Evolutionary conservation across 352 stramenopile genomes (phyloP).

Genomic region (Globisporangium echinulatum): DNA sequence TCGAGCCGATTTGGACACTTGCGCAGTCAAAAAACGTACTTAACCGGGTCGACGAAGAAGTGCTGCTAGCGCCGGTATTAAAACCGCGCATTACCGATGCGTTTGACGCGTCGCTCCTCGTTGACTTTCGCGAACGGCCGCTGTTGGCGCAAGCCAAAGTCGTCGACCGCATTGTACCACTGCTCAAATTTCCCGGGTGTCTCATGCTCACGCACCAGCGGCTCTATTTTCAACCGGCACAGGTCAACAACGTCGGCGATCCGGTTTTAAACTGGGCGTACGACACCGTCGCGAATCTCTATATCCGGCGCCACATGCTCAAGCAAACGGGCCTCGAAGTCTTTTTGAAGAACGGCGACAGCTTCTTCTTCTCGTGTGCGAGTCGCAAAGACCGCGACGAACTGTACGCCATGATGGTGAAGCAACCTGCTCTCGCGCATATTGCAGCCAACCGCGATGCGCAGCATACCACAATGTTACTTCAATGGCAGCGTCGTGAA

Average conservation of each 20-base stretch:
- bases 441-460: constrained; percentile 54
- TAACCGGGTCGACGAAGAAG: constrained; percentile 85
- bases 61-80: constrained; percentile 68
- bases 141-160: constrained; percentile 65
- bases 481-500: constrained; percentile 75
- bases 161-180: constrained; percentile 85
- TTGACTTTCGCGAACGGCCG: constrained; percentile 87
- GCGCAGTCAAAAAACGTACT: constrained; percentile 59
- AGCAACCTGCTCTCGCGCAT: constrained; percentile 59
- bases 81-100: constrained; percentile 54
- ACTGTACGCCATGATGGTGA: constrained; percentile 81
- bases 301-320: constrained; percentile 87
- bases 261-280: constrained; percentile 84
- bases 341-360: constrained; percentile 61
- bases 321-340: constrained; percentile 86
- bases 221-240: constrained; percentile 90
- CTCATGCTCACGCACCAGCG: constrained; percentile 79
- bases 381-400: constrained; percentile 46
- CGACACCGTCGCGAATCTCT: constrained; percentile 59
- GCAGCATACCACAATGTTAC: constrained; percentile 34
- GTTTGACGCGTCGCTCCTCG: constrained; percentile 87
- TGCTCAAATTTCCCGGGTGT: constrained; percentile 88
- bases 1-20: constrained; percentile 62
- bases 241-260: constrained; percentile 90
- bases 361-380: constrained; percentile 82